Base-by-base conservation (phyloP, 352 stramenopile genomes). In the Pythium dissotocum region DNA sequence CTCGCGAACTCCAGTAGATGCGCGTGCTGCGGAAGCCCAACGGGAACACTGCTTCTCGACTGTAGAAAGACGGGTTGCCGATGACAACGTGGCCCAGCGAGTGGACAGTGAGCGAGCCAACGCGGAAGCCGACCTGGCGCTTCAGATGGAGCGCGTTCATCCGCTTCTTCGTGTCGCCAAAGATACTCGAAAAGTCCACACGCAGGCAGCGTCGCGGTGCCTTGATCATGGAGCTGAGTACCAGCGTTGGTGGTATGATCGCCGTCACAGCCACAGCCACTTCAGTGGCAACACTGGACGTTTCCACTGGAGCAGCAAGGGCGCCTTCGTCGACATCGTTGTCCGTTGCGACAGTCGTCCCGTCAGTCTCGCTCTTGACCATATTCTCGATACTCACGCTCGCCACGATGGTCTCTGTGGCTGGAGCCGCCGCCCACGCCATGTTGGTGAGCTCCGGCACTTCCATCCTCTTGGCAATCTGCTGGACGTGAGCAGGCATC, bases 1-100 rank as follows among this genome's bases (percentile, higher is more conserved):
- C 42, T 4, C 71, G 71, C 0, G 82, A 82, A 18, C 91, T 98
- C 94, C 94, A 98, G 65, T 97, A 98, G 52, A 98, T 98, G 26
- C 95, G 80, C 8, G 92, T 97, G 35, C 93, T 96, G 13, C 89
- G 85, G 65, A 91, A 98, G 0, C 94, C 93, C 10, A 93, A 51
- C 8, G 95, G 94, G 42, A 85, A 98, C 18, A 98, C 91, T 6
- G 89, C 82, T 33, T 94, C 79, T 54, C 85, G 75, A 16, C 78
- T 89, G 69, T 98, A 92, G 67, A 98, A 98, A 33, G 82, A 82
- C 24, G 83, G 73, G 46, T 91, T 87, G 46, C 80, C 79, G 59
- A 95, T 73, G 67, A 94, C 88, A 18, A 95, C 78, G 58, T 91
- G 77, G 0, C 88, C 90, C 8, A 97, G 66, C 18, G 83, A 90